Evolutionary conservation across 1,284 basidiomycete genomes (phyloP).

Genomic region (Cystobasidium sp.): DNA sequence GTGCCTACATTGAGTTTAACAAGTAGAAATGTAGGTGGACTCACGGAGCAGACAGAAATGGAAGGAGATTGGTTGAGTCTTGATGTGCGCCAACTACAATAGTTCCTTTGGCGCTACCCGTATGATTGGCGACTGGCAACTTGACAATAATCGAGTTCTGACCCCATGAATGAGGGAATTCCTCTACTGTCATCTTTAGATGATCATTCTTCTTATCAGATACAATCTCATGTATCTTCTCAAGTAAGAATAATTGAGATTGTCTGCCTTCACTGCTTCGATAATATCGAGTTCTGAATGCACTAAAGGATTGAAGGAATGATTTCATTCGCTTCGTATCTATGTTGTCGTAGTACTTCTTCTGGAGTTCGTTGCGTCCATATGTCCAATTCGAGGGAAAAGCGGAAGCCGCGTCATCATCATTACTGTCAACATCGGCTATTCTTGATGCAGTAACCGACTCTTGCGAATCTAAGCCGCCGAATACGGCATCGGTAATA

Average conservation of each 20-base stretch:
- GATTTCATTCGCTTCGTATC: constrained; percentile 67
- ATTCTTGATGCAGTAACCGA: constrained; percentile 17
- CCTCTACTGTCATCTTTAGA: constrained; percentile 69
- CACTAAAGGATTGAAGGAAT: constrained; percentile 49
- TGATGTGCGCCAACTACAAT: constrained; percentile 79
- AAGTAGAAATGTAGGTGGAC: constrained; percentile 29
- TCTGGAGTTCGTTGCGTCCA: constrained; percentile 44
- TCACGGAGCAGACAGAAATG: constrained; percentile 86
- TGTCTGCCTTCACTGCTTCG: constrained; percentile 69
- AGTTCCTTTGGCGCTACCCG: constrained; percentile 48
- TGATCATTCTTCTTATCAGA: constrained; percentile 57
- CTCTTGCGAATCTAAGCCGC: too few species aligned
- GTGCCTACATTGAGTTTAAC: background rate
- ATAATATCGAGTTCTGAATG: constrained; percentile 60
- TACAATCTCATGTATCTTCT: constrained; percentile 65
- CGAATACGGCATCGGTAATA: constrained; percentile 47
- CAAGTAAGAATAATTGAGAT: constrained; percentile 80
- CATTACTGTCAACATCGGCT: background rate
- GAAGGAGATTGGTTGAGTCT: constrained; percentile 78
- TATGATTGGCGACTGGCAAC: constrained; percentile 56
- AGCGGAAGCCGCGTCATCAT: constrained; percentile 5
- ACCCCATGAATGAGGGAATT: constrained; percentile 88
- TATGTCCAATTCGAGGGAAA: constrained; percentile 45
- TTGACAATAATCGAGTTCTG: constrained; percentile 84
- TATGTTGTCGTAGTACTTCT: constrained; percentile 61